These are phyloP conservation scores for Populus tremula DNA, from an alignment of 345 rosid genomes.

Conservation along the genomic window DNA sequence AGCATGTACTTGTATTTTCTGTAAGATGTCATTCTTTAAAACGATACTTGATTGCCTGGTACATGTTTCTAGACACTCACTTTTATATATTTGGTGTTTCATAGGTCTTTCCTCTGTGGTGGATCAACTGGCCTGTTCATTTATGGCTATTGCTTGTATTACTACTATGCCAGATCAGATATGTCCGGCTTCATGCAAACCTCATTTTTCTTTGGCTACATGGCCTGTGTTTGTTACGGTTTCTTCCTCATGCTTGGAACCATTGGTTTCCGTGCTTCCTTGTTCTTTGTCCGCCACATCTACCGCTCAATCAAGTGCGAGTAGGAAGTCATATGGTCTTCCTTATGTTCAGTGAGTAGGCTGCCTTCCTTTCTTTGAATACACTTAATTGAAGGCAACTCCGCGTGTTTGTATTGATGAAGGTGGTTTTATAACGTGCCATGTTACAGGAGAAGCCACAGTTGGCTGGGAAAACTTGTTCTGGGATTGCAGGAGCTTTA, in stretches of 20 bases:
- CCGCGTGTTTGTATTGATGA: neutral
- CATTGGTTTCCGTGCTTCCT: conserved; percentile 43
- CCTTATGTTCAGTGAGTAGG: neutral
- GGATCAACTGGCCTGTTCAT: conserved; percentile 49
- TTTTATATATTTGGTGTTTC: neutral
- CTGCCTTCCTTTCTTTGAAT: neutral
- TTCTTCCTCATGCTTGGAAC: conserved; percentile 50
- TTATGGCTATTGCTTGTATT: conserved; percentile 45
- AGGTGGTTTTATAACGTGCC: neutral
- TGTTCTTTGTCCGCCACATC: conserved; percentile 47
- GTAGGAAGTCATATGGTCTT: neutral
- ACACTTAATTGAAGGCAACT: neutral
- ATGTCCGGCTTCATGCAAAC: conserved; percentile 55
- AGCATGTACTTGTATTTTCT: neutral
- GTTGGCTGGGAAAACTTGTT: neutral
- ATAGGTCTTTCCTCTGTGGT: conserved; percentile 46
- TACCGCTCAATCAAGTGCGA: conserved; percentile 46
- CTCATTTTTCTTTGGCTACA: conserved; percentile 54
- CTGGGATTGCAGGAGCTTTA: neutral
- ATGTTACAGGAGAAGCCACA: neutral
- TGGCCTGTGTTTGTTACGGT: conserved; percentile 51
- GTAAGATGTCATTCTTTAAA: neutral
- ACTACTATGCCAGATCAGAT: conserved; percentile 41
- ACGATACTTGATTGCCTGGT: neutral
- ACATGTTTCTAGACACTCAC: neutral